phyloP scores from a whole-genome alignment of 2,329 filamentous ascomycete species.

The Chrysosporium keratinophilum region DNA sequence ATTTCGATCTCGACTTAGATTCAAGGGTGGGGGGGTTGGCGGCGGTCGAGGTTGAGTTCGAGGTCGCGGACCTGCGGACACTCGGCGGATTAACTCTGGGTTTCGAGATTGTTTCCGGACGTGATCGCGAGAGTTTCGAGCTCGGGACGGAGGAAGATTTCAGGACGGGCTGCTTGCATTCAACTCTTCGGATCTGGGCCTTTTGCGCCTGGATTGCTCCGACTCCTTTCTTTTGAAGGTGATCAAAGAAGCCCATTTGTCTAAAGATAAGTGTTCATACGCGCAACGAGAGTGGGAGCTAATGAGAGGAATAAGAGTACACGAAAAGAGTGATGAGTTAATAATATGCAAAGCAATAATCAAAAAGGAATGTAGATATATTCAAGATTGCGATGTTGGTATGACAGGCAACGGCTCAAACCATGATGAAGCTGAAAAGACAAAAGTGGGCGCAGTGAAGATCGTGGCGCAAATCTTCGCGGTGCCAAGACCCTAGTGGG shows the following conservation, averaged over 20 bases:
- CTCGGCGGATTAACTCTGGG: background rate
- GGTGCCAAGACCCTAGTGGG: background rate
- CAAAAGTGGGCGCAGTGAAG: background rate
- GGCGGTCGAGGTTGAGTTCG: too few species aligned
- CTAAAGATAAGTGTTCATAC: background rate
- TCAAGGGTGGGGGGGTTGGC: background rate
- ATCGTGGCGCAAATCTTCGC: background rate
- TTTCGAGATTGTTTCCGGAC: constrained; percentile 4
- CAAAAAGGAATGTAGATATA: constrained; percentile 1
- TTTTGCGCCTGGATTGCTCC: constrained; percentile 35
- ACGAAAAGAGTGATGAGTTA: background rate
- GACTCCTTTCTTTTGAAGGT: constrained; percentile 36
- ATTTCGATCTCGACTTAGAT: constrained; percentile 11
- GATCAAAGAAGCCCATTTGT: constrained; percentile 37
- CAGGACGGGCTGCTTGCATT: constrained; percentile 25
- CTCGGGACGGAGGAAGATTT: constrained; percentile 23
- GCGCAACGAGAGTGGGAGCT: background rate
- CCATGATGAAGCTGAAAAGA: background rate
- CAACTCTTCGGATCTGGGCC: constrained; percentile 35
- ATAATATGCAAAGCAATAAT: background rate
- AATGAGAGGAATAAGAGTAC: background rate
- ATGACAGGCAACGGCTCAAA: background rate
- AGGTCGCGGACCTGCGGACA: constrained; percentile 5
- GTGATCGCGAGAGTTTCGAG: constrained; percentile 18
- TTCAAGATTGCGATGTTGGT: background rate